These are phyloP conservation scores for Hygrophorus russula DNA, from an alignment of 768 basidiomycete species.

Conservation along the genomic window DNA sequence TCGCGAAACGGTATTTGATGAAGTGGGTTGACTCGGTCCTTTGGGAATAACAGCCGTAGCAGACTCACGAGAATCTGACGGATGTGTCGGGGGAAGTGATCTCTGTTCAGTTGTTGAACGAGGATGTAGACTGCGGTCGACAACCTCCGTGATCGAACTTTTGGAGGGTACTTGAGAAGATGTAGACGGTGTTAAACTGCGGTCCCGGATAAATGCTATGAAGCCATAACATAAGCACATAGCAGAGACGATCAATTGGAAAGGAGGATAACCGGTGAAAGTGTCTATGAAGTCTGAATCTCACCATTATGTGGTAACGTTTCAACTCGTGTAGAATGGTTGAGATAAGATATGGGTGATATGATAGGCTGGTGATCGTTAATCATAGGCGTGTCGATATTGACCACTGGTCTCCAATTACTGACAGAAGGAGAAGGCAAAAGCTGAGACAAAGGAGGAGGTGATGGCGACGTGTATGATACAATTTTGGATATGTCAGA, in stretches of 20 bases:
- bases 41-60: too few species aligned
- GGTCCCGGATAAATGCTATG: too few species aligned
- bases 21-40: too few species aligned
- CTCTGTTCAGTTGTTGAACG: neutral
- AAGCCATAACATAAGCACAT: too few species aligned
- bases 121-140: neutral
- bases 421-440: neutral
- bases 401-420: slow-evolving; percentile 23
- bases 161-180: slow-evolving; percentile 1
- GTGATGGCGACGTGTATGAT: slow-evolving; percentile 13
- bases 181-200: neutral
- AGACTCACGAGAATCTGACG: too few species aligned
- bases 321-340: too few species aligned
- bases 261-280: too few species aligned
- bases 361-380: neutral
- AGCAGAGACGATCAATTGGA: too few species aligned
- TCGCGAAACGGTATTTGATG: too few species aligned
- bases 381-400: neutral
- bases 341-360: neutral
- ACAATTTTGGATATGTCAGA: slow-evolving; percentile 13
- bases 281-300: too few species aligned
- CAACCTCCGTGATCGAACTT: neutral
- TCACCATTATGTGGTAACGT: too few species aligned
- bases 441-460: too few species aligned
- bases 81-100: neutral